A percentile compares a stretch with the other conserved stretches of the same genome.
Evolutionary conservation across 192 early-diverging fungal species (phyloP).

Genomic region (Lobosporangium transversale): DNA sequence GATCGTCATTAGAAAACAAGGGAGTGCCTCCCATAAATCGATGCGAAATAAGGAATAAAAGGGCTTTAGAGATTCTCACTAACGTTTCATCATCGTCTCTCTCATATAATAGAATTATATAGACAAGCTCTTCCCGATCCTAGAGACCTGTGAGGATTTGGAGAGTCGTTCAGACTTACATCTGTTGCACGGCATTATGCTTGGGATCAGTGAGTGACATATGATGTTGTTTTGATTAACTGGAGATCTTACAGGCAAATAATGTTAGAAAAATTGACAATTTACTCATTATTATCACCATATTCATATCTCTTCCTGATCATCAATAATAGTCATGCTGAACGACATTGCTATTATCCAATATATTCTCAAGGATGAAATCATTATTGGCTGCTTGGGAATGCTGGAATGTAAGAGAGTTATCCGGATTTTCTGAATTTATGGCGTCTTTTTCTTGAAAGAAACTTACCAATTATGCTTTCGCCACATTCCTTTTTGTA

Average conservation of each 20-base stretch:
- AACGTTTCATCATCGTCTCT: neutral
- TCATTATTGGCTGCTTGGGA: conserved; percentile 75
- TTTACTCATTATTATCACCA: no score
- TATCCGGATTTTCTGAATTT: neutral
- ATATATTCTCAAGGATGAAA: conserved; percentile 78
- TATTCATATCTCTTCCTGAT: no score
- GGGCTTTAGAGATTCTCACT: no score
- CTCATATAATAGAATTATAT: conserved; percentile 67
- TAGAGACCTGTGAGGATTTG: conserved; percentile 85
- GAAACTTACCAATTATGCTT: neutral
- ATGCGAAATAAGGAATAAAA: no score
- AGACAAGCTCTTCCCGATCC: conserved; percentile 72
- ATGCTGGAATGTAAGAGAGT: conserved; percentile 85
- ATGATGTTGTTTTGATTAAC: neutral
- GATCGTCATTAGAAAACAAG: no score
- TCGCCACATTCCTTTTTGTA: conserved; percentile 21
- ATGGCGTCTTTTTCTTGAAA: neutral
- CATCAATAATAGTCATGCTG: conserved; percentile 75
- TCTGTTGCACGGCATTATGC: conserved; percentile 76
- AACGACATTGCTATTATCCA: conserved; percentile 83
- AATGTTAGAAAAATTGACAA: no score
- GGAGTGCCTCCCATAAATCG: no score
- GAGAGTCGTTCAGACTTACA: conserved; percentile 80
- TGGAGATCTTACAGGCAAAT: neutral
- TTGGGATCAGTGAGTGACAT: conserved; percentile 72